Evolutionary conservation across 257 asterid genomes (phyloP).

Genomic region (Primulina eburnea): DNA sequence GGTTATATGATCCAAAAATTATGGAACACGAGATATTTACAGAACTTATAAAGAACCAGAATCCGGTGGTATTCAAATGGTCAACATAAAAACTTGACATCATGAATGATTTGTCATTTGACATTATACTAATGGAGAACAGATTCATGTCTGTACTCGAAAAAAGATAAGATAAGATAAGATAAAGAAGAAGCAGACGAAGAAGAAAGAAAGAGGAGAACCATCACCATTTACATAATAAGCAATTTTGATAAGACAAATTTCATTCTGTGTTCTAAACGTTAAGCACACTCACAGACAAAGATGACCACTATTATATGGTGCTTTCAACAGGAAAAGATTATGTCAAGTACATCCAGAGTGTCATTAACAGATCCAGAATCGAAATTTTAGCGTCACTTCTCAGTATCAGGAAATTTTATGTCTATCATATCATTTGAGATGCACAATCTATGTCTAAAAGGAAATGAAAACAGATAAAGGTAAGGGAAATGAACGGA

Average conservation of each 20-base stretch:
- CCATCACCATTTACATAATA: too few species aligned
- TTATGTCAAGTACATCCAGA: background rate
- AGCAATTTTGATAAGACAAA: too few species aligned
- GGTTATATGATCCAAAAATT: background rate
- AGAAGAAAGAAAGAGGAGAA: too few species aligned
- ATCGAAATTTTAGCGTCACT: too few species aligned
- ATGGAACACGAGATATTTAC: background rate
- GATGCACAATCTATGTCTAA: background rate
- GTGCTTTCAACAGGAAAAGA: background rate
- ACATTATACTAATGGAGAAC: too few species aligned
- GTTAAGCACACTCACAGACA: background rate
- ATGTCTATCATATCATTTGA: background rate
- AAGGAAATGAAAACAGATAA: background rate
- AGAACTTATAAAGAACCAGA: background rate
- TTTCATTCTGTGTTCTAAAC: background rate
- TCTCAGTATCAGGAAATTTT: background rate
- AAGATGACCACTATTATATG: background rate
- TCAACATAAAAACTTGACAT: background rate
- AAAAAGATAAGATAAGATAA: too few species aligned
- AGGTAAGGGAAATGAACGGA: slow-evolving; percentile 4
- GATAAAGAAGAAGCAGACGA: too few species aligned
- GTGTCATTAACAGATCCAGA: background rate
- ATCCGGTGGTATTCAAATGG: background rate
- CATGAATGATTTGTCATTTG: too few species aligned
- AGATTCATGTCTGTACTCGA: too few species aligned